Evolutionary conservation across 495 filamentous ascomycete species (phyloP).

Genomic region (Astrocystis sublimbata): DNA sequence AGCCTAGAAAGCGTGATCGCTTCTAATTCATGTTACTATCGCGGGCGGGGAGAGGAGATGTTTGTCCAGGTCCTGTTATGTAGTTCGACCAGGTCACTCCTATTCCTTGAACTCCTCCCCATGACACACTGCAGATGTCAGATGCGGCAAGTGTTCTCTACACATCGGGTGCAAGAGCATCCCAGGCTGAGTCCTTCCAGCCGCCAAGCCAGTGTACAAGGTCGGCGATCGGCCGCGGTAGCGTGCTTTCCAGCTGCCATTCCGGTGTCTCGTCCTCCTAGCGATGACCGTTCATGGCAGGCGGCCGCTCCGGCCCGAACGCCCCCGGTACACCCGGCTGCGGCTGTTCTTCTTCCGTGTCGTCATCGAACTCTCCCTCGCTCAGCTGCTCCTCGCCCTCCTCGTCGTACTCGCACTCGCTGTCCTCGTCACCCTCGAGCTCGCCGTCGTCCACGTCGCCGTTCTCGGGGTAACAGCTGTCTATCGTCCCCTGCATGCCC

Average conservation of each 20-base stretch:
- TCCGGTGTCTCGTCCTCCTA: conserved; percentile 29
- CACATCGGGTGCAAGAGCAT: not conserved
- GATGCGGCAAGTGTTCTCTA: conserved; percentile 1
- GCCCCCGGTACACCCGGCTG: conserved; percentile 32
- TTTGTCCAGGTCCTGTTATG: not conserved
- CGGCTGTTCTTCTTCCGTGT: conserved; percentile 43
- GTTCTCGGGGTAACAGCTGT: conserved; percentile 49
- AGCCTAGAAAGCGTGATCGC: not conserved
- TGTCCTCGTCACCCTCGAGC: conserved; percentile 75
- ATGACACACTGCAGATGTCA: too few relatives aligned
- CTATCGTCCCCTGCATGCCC: conserved; percentile 57
- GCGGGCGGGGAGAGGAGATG: not conserved
- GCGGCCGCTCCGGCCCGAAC: conserved; percentile 38
- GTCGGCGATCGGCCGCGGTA: conserved; percentile 12
- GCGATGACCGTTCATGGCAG: conserved; percentile 40
- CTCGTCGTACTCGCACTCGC: conserved; percentile 51
- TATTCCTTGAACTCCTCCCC: too few relatives aligned
- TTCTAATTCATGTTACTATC: not conserved
- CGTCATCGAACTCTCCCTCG: conserved; percentile 41
- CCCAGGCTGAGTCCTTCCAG: conserved; percentile 1
- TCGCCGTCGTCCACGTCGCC: conserved; percentile 62
- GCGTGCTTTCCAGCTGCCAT: conserved; percentile 16
- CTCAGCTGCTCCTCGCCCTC: conserved; percentile 54
- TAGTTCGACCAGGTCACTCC: not conserved
- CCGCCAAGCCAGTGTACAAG: conserved; percentile 19